A percentile compares a stretch with the other conserved stretches of the same genome.
Evolutionary conservation across 768 basidiomycete species (phyloP).

Genomic region (Kondoa malvinella): DNA sequence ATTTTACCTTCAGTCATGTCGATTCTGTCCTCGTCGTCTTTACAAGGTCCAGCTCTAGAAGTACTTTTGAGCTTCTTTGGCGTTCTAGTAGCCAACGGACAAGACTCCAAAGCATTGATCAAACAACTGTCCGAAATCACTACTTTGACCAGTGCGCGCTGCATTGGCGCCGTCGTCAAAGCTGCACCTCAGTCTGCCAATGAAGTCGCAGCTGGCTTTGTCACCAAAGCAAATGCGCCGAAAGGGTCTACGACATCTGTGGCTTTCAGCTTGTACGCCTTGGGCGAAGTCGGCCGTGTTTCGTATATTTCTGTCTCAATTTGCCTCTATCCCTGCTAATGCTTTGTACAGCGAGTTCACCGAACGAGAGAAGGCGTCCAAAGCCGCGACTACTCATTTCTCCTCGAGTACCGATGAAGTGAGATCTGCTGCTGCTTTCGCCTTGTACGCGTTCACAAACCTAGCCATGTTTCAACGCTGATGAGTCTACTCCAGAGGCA

Average conservation of each 20-base stretch:
- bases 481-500: conserved; percentile 37
- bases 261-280: conserved; percentile 65
- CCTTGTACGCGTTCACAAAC: conserved; percentile 37
- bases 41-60: conserved; percentile 62
- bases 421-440: conserved; percentile 79
- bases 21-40: conserved; percentile 54
- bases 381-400: conserved; percentile 55
- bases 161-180: conserved; percentile 50
- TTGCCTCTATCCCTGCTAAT: conserved; percentile 9
- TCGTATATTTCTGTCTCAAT: conserved; percentile 42
- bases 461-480: conserved; percentile 39
- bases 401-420: conserved; percentile 64
- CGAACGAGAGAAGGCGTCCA: conserved; percentile 59
- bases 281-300: conserved; percentile 84
- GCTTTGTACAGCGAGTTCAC: conserved; percentile 59
- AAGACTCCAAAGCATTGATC: conserved; percentile 32
- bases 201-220: conserved; percentile 3
- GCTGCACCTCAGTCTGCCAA: conserved; percentile 3
- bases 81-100: conserved; percentile 64
- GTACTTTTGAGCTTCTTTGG: conserved; percentile 65
- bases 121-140: conserved; percentile 12
- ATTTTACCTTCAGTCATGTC: conserved; percentile 29
- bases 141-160: conserved; percentile 39
- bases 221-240: conserved; percentile 5
- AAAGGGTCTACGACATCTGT: conserved; percentile 48